These are phyloP conservation scores for Cercospora brassicicola DNA, from an alignment of 2,329 filamentous ascomycete genomes.

Conservation along the genomic window DNA sequence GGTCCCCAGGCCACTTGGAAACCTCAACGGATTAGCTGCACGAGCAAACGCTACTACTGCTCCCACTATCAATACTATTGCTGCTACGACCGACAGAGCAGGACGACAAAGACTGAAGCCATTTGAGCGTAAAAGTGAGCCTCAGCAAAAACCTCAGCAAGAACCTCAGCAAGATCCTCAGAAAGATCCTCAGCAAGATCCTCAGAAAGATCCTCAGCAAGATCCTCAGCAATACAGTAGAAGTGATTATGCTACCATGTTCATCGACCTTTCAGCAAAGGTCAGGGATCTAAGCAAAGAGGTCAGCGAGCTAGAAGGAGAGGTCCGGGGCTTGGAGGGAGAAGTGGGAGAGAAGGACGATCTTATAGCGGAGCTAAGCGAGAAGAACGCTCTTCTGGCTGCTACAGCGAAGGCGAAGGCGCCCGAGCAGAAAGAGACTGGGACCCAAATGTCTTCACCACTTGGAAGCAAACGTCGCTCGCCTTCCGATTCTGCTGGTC, in stretches of 20 bases:
- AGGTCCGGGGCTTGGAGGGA: not conserved
- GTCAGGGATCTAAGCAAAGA: not conserved
- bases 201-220: not conserved
- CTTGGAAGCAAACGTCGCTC: not conserved
- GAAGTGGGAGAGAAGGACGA: not conserved
- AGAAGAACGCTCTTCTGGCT: not conserved
- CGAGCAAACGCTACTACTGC: not conserved
- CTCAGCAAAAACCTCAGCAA: not conserved
- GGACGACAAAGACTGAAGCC: not conserved
- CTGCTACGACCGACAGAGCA: not conserved
- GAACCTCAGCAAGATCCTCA: not conserved
- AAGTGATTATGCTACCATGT: not conserved
- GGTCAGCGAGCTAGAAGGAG: not conserved
- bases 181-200: not conserved
- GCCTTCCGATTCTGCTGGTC: not conserved
- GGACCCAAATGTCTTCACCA: not conserved
- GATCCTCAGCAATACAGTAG: no score
- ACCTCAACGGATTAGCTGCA: not conserved
- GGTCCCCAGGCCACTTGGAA: not conserved
- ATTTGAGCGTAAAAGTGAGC: not conserved
- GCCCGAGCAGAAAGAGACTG: not conserved
- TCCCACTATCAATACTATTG: not conserved
- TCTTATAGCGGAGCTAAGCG: not conserved
- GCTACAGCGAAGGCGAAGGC: not conserved
- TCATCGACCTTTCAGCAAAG: not conserved